Percentiles rank a stretch among this genome's conserved stretches.
Evolutionary conservation across 441 rosid species (phyloP).

Genomic region (Melastoma candidum): DNA sequence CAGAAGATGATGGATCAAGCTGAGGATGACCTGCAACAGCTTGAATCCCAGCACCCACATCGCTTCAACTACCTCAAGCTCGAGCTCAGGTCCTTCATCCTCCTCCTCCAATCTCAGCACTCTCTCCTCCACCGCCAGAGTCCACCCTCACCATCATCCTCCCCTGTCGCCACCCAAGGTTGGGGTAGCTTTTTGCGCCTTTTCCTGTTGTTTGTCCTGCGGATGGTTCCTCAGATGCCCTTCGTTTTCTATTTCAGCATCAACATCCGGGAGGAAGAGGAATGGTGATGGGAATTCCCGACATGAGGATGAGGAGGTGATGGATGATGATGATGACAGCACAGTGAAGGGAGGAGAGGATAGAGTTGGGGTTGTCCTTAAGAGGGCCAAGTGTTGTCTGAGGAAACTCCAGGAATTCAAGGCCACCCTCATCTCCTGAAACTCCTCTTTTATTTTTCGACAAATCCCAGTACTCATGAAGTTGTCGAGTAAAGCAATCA

Average conservation of each 20-base stretch:
- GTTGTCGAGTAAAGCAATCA: no score
- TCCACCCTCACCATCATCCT: conserved; percentile 3
- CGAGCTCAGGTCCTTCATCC: conserved; percentile 32
- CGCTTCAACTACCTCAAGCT: conserved; percentile 28
- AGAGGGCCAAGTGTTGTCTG: conserved; percentile 18
- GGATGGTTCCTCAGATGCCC: not conserved
- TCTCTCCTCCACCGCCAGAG: conserved; percentile 4
- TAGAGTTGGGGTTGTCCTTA: conserved; percentile 17
- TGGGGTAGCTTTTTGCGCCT: not conserved
- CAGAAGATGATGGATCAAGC: conserved; percentile 28
- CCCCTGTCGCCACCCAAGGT: conserved; percentile 17
- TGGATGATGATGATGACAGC: not conserved
- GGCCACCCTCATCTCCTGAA: conserved; percentile 9
- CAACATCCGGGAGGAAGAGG: conserved; percentile 19
- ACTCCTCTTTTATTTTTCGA: no score
- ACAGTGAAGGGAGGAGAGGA: conserved; percentile 4
- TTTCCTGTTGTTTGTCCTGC: not conserved
- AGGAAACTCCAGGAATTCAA: conserved; percentile 16
- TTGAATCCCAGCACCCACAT: conserved; percentile 28
- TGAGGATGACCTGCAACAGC: conserved; percentile 30
- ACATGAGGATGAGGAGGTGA: not conserved
- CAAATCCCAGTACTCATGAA: no score
- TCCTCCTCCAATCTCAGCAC: conserved; percentile 17
- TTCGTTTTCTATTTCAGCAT: conserved; percentile 1
- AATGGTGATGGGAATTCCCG: not conserved